Base-by-base conservation (phyloP, 208 protist species). In the Acanthamoeba castellanii region DNA sequence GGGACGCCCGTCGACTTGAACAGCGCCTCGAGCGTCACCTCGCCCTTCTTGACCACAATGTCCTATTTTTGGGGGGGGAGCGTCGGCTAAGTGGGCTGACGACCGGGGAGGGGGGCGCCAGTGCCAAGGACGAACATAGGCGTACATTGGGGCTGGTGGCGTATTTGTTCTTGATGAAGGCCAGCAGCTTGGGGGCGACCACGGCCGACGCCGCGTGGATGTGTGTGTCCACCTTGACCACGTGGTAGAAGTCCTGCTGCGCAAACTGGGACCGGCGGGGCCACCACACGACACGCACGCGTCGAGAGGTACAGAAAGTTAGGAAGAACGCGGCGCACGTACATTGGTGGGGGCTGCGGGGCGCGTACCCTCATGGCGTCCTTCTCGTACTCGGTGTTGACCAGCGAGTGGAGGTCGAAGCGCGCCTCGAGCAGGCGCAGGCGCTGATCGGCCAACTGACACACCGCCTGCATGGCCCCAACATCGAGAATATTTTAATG, bases 181-280 rank as follows among this genome's bases (percentile, higher is more conserved):
- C 96, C 32, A 99, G 96, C 22, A 99, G 97, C 87, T 99, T 98
- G 89, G 98, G 97, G 59, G 98, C 97, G 11, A 97, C 99, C 98
- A 99, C 99, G n/a, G 98, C 98, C 20, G 99, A 98, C 3, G 98
- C 98, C 94, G 99, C 98, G 95, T 99, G 99, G 84, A 99, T 98
- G 92, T 99, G 99, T 42, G 98, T 99, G 95, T 99, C 99, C 50
- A 99, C 98, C 93, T 99, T 99, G 98, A 98, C 97, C 25, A 99
- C 98, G 87, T 99, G 98, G 96, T 99, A 99, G 95, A 99, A 99
- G 96, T 99, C 99, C 32, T 98, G 90, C 99, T 95, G 45, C 92
- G 95, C n/a, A 95, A 91, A 52, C 45, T 55, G 72, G 34, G 9
- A 0, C 2, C 9, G 14, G 30, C 14, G 9, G 30, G 45, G 87